Percentiles rank a stretch among this genome's conserved stretches.
These are phyloP conservation scores for Russula griseocarnosa DNA, from an alignment of 768 basidiomycete genomes.

Conservation along the genomic window DNA sequence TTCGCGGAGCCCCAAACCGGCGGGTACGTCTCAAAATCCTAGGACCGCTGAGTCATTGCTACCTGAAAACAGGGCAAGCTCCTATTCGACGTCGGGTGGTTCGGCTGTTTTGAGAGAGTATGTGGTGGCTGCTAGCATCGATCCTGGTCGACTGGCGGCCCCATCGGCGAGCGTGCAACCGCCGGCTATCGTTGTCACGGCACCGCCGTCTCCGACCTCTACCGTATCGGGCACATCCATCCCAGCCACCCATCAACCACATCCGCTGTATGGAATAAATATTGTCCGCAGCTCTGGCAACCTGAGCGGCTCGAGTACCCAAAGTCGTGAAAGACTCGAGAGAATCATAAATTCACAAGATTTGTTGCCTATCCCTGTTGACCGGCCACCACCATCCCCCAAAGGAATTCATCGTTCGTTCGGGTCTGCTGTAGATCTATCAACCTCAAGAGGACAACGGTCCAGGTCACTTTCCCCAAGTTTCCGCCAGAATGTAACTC, in stretches of 20 bases:
- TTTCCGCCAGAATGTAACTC: neutral
- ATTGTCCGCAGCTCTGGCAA: neutral
- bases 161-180: slow-evolving; percentile 3
- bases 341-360: slow-evolving; percentile 6
- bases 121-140: neutral
- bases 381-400: slow-evolving; percentile 1
- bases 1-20: neutral
- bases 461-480: slow-evolving; percentile 5
- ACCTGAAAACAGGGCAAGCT: no score
- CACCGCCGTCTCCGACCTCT: neutral
- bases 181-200: no score
- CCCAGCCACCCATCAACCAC: neutral
- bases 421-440: neutral
- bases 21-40: neutral
- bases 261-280: neutral
- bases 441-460: neutral
- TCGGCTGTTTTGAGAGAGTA: neutral
- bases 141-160: neutral
- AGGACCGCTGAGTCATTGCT: neutral
- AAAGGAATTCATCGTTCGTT: slow-evolving; percentile 11
- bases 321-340: slow-evolving; percentile 11
- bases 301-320: slow-evolving; percentile 1
- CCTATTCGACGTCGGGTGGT: neutral
- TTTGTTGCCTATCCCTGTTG: neutral
- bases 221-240: no score